Base-by-base conservation (phyloP, 2,329 filamentous ascomycete species). In the Phaeosphaeriaceae sp. region DNA sequence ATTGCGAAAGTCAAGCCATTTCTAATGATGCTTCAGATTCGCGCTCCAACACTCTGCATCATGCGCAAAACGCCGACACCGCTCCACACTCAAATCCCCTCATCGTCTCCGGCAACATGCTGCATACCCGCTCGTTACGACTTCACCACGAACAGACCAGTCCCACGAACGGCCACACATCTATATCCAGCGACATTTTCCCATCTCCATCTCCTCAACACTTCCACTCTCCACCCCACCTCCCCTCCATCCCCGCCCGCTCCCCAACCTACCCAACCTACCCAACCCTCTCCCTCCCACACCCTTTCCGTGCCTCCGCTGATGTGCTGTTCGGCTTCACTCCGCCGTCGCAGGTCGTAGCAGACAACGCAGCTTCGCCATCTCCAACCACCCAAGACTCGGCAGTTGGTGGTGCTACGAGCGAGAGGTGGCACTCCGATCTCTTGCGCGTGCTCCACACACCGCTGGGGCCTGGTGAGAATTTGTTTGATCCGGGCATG, bases 401-500 rank as follows among this genome's bases (percentile, higher is more conserved):
- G 3, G 9, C 31, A 3, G 9, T 13, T 15, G 31, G 9, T 11
- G 31, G 6, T 15, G 9, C 31, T 13, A 3, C 9, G 3, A 31
- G 25, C 25, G 25, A 31, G 25, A 5, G 31, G 9, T 36, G 31
- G 31, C 31, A 20, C 17, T 48, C 42, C 31, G 36, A 27, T 7
- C 15, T 24, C 6, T 20, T 9, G 2, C n/a, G 41, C 31, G 31
- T 11, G 11, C 7, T 36, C 6, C 31, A 36, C 41, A 47, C 47
- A 2, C 47, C 53, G 9, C 47, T 55, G 2, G 17, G 11, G 9
- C 47, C 53, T 11, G 41, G 41, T 15, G 53, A 55, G 41, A 51
- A 33, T 24, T n/a, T 55, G 27, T 55, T 50, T 40, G 47, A 45
- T 11, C 42, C 42, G n/a, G 25, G n/a, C 24, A 25, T 46, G 15